Evolutionary conservation across 2,329 filamentous ascomycete genomes (phyloP).

Genomic region (Ilyonectria robusta): DNA sequence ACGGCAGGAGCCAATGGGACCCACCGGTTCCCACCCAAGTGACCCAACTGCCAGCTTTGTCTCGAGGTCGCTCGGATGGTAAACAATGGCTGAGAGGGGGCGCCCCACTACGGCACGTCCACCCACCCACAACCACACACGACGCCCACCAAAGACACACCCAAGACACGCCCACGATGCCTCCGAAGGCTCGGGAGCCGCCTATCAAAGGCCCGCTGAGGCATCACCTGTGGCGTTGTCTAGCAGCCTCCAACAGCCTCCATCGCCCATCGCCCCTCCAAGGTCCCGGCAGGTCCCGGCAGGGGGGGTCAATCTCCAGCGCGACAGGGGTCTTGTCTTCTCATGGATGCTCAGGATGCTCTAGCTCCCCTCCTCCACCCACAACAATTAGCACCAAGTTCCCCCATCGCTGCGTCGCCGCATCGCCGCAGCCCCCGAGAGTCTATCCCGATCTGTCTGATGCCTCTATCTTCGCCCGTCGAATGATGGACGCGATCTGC

Average conservation of each 20-base stretch:
- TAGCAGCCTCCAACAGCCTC: constrained; percentile 3
- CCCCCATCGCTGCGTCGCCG: neutral
- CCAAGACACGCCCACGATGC: constrained; percentile 4
- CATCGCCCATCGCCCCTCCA: constrained; percentile 4
- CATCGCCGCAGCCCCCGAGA: neutral
- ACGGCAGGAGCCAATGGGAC: constrained; percentile 42
- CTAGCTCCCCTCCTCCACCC: neutral
- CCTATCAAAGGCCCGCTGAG: constrained; percentile 39
- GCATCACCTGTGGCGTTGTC: constrained; percentile 35
- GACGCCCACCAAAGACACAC: constrained; percentile 14
- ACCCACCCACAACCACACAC: constrained; percentile 20
- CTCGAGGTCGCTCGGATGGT: constrained; percentile 36
- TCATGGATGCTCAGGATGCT: constrained; percentile 7
- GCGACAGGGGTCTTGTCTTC: constrained; percentile 16
- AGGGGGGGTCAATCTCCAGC: constrained; percentile 17
- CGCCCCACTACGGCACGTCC: constrained; percentile 30
- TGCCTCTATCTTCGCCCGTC: neutral
- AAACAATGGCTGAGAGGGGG: constrained; percentile 40
- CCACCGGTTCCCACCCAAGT: constrained; percentile 32
- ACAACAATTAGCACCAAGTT: neutral
- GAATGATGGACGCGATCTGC: constrained; percentile 28
- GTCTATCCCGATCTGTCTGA: constrained; percentile 15
- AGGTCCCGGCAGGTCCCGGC: neutral
- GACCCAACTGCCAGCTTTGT: constrained; percentile 9
- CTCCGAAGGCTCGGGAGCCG: constrained; percentile 2